Evolutionary conservation across 176 grass and related monocot genomes (phyloP), one percentile per base, ranked within the genome.

Genomic region (Urochloa ruziziensis): DNA sequence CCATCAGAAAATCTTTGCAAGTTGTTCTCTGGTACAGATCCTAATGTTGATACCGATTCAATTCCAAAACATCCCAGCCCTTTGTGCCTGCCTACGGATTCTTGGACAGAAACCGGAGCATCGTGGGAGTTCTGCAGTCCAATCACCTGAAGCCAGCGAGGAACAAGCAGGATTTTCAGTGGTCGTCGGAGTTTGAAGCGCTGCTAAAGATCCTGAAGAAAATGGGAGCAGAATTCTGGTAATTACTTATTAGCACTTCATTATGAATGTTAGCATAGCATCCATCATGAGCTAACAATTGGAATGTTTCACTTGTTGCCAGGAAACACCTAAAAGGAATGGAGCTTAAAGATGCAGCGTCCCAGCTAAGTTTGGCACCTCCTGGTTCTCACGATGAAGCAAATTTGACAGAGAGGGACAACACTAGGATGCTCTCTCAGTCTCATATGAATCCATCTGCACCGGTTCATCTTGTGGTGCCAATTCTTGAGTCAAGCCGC

Each of bases 101-200:
- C 18, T 5, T 6, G 4, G 4, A 40, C 67, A 44, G 21, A 71
- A 18, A 33, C 17, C 18, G 16, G 64, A 53, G 65, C 52, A 32
- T 82, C 10, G 24, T 71, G 12, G 51, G 65, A 57, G 25, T 82
- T 70, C 16, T 82, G 25, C 24, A 82, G 66, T 25, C 36, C 34
- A 59, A 82, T 17, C 17, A 27, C 52, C 65, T 82, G 25, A 43
- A 59, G 51, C 80, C 36, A 0, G 52, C 65, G 1, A 56, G 13
- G 24, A 71, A 70, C 66, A 82, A 82, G 66, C 80, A 82, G 10
- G 80, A 71, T 52, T 71, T 71, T 53, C 4, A 10, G 17, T 70
- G 66, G 80, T 59, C 60, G 1, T 0, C 15, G 0, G 48, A 82
- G 25, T 10, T 42, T 33, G n/a, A n/a, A 15, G 21, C 11, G 11